Conservation (phyloP, 495 filamentous ascomycete genomes). For the Aspergillus cristatus region DNA sequence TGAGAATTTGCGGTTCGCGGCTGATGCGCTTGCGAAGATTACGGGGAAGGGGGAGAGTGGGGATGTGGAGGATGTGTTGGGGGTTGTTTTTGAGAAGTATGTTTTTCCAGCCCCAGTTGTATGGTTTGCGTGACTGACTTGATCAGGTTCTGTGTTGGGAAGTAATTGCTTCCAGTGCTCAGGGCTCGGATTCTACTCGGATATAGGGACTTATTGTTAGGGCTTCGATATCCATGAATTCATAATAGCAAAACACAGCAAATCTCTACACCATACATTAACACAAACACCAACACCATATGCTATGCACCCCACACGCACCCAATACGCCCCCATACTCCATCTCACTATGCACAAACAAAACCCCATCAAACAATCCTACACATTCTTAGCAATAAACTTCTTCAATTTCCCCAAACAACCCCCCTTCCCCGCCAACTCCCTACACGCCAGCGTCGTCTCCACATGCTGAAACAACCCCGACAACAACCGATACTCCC, state of each 20-base stretch:
- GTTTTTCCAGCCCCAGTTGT: conserved; percentile 15
- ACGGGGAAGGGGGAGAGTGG: conserved; percentile 79
- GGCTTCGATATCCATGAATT: too few species aligned
- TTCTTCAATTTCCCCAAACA: neutral
- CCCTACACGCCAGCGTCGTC: neutral
- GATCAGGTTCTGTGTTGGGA: conserved; percentile 60
- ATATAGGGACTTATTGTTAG: neutral
- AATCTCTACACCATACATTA: too few species aligned
- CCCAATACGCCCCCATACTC: too few species aligned
- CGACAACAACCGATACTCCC: neutral
- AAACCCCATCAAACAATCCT: neutral
- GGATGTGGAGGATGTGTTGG: conserved; percentile 94
- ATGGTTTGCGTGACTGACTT: conserved; percentile 13
- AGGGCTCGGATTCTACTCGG: too few species aligned
- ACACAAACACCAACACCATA: too few species aligned
- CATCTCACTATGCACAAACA: neutral
- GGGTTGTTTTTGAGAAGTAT: conserved; percentile 96
- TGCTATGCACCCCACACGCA: too few species aligned
- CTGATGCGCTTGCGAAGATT: conserved; percentile 69
- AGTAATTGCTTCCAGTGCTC: conserved; percentile 41
- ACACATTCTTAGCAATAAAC: neutral
- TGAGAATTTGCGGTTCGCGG: conserved; percentile 77
- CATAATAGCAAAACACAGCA: too few species aligned
- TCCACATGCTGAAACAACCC: neutral
- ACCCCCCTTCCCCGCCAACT: neutral